Base-by-base conservation (phyloP, 2,329 filamentous ascomycete genomes). In the Phaeosphaeriaceae sp. region DNA sequence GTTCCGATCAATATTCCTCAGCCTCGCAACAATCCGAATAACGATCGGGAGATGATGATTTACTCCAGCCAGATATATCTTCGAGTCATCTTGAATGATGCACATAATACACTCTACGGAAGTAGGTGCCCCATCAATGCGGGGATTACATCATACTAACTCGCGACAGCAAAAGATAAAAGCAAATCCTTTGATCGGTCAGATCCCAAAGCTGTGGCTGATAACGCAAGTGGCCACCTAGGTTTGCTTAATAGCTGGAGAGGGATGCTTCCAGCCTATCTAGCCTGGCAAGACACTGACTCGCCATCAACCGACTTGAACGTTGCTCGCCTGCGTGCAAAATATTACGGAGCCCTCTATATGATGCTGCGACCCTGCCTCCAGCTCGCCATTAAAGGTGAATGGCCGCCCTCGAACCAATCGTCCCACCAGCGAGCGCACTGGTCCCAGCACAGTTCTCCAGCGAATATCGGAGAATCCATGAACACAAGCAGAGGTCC, bases 271-370 rank as follows among this genome's bases (percentile, higher is more conserved):
- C 84, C 84, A 0, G 63, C 76, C 1, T 59, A 70, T 2, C 71
- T 94, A 85, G 78, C 79, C 55, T 92, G 90, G 82, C 74, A 85
- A 2, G 90, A 93, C 59, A 78, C 83, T 1, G 92, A 97, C 55
- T 83, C 84, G 4, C 92, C 93, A 1, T 86, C 93, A 0, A 77
- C 73, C 0, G 89, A 97, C 50, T 93, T 98, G 59, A 88, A 97
- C 17, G 84, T 88, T 13, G 94, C 94, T 30, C 88, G 95, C 22
- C 83, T 98, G 61, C 89, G 94, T 44, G 95, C 92, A 15, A 98
- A 99, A 77, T 98, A 95, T 77, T 98, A 94, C 83, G 95, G 95
- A 21, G 94, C 93, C 0, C 87, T 91, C 64, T 93, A 96, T 62
- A 94, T 98, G 72, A 94, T 94, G 24, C 91, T 95, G 74, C 87